A percentile compares a stretch with the other conserved stretches of the same genome.
Evolutionary conservation across 805 yeast species (phyloP).

Genomic region (Saccharomycopsis fermentans): DNA sequence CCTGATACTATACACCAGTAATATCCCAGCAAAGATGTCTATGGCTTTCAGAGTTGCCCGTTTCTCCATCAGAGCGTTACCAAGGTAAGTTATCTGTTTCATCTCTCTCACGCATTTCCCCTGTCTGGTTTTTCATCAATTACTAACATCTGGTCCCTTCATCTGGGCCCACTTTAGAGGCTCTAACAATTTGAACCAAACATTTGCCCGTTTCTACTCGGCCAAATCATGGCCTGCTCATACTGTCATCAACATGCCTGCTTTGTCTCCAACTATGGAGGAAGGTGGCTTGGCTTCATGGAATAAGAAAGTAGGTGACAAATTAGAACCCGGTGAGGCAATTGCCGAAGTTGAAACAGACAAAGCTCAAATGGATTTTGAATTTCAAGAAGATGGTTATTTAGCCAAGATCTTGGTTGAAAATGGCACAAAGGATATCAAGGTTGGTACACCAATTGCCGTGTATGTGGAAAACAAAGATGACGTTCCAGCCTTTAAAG

Average conservation of each 20-base stretch:
- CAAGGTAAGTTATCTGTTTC: constrained; percentile 15
- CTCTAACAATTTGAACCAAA: constrained; percentile 9
- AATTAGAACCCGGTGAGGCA: constrained; percentile 83
- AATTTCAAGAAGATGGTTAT: constrained; percentile 86
- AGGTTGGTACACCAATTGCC: constrained; percentile 93
- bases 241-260: constrained; percentile 93
- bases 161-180: not conserved
- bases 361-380: constrained; percentile 75
- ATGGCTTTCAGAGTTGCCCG: constrained; percentile 27
- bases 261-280: constrained; percentile 98
- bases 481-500: constrained; percentile 82
- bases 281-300: constrained; percentile 87
- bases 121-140: not conserved
- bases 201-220: constrained; percentile 20
- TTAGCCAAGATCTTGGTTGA: constrained; percentile 60
- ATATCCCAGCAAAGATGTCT: constrained; percentile 10
- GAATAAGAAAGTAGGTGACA: constrained; percentile 85
- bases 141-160: not conserved
- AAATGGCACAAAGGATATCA: constrained; percentile 74
- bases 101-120: no score
- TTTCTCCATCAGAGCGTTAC: constrained; percentile 13
- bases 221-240: constrained; percentile 76
- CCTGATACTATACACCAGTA: not conserved
- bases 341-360: constrained; percentile 96
- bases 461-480: constrained; percentile 83